Evolutionary conservation across 2,329 filamentous ascomycete species (phyloP), one percentile per base, ranked within the genome.

Genomic region (Arthrobotrys iridis): DNA sequence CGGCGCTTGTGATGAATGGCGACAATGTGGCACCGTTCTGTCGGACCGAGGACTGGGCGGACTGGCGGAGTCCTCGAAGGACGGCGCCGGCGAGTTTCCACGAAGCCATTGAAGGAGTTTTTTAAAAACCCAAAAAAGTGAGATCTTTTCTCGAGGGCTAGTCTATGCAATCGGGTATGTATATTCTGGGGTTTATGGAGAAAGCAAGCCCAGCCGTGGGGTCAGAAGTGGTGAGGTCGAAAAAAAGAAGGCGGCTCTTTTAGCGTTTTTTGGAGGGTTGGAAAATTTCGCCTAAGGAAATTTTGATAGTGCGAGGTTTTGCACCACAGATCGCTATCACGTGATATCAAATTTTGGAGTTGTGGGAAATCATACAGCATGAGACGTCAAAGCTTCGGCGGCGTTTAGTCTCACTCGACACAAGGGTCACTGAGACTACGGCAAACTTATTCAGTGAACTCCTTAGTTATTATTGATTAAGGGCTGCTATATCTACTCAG

Each of bases 31-130:
- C 37, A 37, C 60, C 60, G 26, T 58, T 68, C 78, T 79, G 76
- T 67, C 77, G 50, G 45, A 76, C 22, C 46, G 77, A 73, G 20
- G 62, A 52, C 55, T 58, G 57, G 18, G 50, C 71, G 68, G 63
- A 57, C 67, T 79, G 59, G 72, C 64, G 60, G 67, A 70, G 67
- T 37, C 75, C 70, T 72, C 77, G 62, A 74, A 78, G 74, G 77
- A 74, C 77, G 64, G 77, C 60, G 50, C 66, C 46, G 67, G 78
- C 67, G 22, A 78, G 76, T 75, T 78, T 80, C 79, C 78, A 80
- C 43, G 79, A 79, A 46, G 79, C 79, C 79, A 80, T 80, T 77
- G 67, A 37, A 60, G 30, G 8, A 6, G 11, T 3, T 3, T 4
- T 4, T 33, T 33, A 4, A 77, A 71, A 55, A n/a, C n/a, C n/a